A percentile compares a stretch with the other conserved stretches of the same genome.
Conservation (phyloP, 2,329 filamentous ascomycete genomes). For the Penicillium sp. region DNA sequence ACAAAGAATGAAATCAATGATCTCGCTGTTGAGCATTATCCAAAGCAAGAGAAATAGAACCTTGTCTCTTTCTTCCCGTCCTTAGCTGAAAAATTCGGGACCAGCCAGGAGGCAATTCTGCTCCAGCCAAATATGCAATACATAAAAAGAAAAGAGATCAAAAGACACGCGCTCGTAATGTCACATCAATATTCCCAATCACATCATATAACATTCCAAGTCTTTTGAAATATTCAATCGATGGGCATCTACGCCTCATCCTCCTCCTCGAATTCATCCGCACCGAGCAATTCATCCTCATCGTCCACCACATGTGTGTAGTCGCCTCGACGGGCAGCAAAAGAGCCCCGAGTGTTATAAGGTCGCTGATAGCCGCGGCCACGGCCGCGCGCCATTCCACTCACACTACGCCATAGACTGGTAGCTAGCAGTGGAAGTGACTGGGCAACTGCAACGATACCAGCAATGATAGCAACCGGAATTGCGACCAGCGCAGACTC, state of each 20-base stretch:
- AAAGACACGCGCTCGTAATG: conserved; percentile 18
- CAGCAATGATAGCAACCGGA: conserved; percentile 76
- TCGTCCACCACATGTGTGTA: conserved; percentile 88
- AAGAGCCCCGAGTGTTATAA: conserved; percentile 86
- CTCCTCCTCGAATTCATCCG: conserved; percentile 87
- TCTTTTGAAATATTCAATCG: background rate
- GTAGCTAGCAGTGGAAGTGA: conserved; percentile 69
- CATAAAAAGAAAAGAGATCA: background rate
- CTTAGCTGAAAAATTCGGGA: background rate
- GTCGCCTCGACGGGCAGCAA: conserved; percentile 81
- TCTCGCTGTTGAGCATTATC: background rate
- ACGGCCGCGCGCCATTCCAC: conserved; percentile 49
- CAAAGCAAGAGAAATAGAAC: background rate
- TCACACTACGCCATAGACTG: conserved; percentile 68
- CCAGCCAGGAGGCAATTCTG: background rate
- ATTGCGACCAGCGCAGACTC: conserved; percentile 78
- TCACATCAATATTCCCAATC: conserved; percentile 17
- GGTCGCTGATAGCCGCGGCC: conserved; percentile 57
- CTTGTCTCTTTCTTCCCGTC: conserved; percentile 1
- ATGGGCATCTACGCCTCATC: conserved; percentile 41
- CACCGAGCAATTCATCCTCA: conserved; percentile 85
- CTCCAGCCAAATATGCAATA: conserved; percentile 7
- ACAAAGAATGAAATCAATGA: background rate
- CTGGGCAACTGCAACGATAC: conserved; percentile 71
- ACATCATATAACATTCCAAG: conserved; percentile 2